Percentiles rank a stretch among this genome's conserved stretches.
These are phyloP conservation scores for Fragaria nilgerrensis DNA, from an alignment of 306 rosid species.

Conservation along the genomic window DNA sequence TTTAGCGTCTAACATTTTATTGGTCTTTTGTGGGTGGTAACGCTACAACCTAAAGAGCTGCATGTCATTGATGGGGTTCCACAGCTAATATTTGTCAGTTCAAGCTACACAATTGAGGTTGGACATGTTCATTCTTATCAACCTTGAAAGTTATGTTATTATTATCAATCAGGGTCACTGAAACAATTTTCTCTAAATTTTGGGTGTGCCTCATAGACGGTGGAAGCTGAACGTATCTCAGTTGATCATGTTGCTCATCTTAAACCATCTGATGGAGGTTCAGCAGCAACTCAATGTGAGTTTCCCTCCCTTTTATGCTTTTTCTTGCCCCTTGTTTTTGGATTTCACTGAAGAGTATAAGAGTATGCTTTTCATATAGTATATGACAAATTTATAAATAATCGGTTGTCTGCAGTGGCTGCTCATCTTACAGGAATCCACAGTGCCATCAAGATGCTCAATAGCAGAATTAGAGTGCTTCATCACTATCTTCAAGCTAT, in stretches of 20 bases:
- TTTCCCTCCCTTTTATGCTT: conserved; percentile 7
- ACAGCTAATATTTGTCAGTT: conserved; percentile 82
- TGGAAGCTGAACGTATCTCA: conserved; percentile 95
- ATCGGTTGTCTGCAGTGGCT: conserved; percentile 61
- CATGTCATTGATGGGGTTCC: conserved; percentile 96
- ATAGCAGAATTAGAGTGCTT: conserved; percentile 86
- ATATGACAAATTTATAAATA: conserved; percentile 9
- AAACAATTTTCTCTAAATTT: background rate
- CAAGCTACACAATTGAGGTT: conserved; percentile 96
- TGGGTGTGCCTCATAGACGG: conserved; percentile 55
- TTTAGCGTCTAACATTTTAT: conserved; percentile 10
- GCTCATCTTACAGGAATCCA: conserved; percentile 95
- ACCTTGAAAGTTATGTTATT: background rate
- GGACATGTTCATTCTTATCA: conserved; percentile 21
- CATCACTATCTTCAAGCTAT: conserved; percentile 84
- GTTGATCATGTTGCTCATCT: conserved; percentile 99
- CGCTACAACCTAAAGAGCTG: conserved; percentile 57
- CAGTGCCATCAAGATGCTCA: conserved; percentile 97
- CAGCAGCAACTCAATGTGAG: conserved; percentile 94
- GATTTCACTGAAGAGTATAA: conserved; percentile 15
- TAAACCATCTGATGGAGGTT: conserved; percentile 97
- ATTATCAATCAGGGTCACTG: conserved; percentile 1
- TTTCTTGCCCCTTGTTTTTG: background rate
- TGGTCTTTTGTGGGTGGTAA: conserved; percentile 27
- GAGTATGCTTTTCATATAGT: conserved; percentile 2